Base-by-base conservation (phyloP, 2,329 filamentous ascomycete genomes). In the Meredithiella fracta region DNA sequence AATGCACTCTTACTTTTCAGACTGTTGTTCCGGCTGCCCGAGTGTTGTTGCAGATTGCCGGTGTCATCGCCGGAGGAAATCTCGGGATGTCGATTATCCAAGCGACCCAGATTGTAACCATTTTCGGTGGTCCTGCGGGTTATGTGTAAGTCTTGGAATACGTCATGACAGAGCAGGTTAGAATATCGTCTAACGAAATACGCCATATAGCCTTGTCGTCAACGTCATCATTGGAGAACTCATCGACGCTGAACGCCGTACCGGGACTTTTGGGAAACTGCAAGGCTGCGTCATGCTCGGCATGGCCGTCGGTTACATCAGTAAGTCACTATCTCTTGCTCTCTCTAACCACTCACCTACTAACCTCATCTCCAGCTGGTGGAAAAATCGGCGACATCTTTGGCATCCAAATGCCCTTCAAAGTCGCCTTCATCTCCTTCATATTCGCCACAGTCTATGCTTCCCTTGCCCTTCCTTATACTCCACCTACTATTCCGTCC, bases 141-240 rank as follows among this genome's bases (percentile, higher is more conserved):
- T 86, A 85, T 62, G 74, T 86, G 68, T 72, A 56, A 60, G 68
- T 31, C 15, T 51, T 22, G 17, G 5, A 34, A 5, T 34, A 11
- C 11, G 11, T 34, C 5, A 34, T 34, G 29, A 47, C 15, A 17
- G 7, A 40, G 3, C 8, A n/a, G 25, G 60, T 61, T 4, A 63
- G 47, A 5, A 0, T 2, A 0, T 7, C 0, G 1, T 44, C n/a
- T n/a, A n/a, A n/a, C n/a, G n/a, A n/a, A n/a, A n/a, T n/a, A n/a
- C n/a, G n/a, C n/a, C n/a, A n/a, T n/a, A n/a, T 72, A 44, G 70
- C 7, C 72, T 86, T 3, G 76, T 82, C 1, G 70, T 85, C 22
- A 86, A 86, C 61, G 80, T 82, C 11, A 79, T 83, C 47, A 79
- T 82, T 0, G 76, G 81, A 1, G 82, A 86, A 63, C 69, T 84